phyloP scores from a whole-genome alignment of 441 rosid genomes.

The Mallotus japonicus region DNA sequence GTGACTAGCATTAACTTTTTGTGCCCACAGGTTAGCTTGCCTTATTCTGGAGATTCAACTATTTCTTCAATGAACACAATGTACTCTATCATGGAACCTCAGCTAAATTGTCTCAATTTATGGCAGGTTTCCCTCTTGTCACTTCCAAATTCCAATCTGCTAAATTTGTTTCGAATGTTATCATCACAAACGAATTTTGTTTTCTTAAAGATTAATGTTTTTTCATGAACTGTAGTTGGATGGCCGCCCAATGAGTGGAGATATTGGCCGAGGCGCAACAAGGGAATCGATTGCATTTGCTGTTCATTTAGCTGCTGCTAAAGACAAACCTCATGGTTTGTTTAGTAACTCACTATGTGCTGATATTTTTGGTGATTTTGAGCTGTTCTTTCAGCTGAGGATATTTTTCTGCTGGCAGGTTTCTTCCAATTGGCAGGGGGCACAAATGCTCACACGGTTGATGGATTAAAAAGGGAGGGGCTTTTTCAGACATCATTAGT shows the following conservation, averaged over 20 bases:
- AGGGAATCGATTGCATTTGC: slow-evolving; percentile 53
- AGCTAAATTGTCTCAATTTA: slow-evolving; percentile 43
- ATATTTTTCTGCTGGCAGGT: slow-evolving; percentile 28
- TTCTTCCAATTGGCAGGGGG: slow-evolving; percentile 67
- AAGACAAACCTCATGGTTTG: slow-evolving; percentile 49
- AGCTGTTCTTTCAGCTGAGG: not conserved
- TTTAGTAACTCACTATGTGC: not conserved
- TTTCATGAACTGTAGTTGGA: slow-evolving; percentile 43
- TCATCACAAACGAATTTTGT: not conserved
- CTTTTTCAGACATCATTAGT: slow-evolving; percentile 38
- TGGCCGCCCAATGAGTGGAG: slow-evolving; percentile 75
- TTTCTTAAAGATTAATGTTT: not conserved
- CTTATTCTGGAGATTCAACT: slow-evolving; percentile 45
- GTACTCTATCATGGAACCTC: slow-evolving; percentile 51
- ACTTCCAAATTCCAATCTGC: not conserved
- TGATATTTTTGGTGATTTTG: not conserved
- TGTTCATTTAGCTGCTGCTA: slow-evolving; percentile 41
- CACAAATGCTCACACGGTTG: slow-evolving; percentile 53
- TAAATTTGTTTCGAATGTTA: slow-evolving; percentile 6
- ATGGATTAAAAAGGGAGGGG: slow-evolving; percentile 44
- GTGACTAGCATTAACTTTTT: not conserved
- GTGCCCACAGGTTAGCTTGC: slow-evolving; percentile 49
- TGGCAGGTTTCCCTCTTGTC: slow-evolving; percentile 48
- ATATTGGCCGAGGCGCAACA: slow-evolving; percentile 64
- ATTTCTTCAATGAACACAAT: slow-evolving; percentile 46